Evolutionary conservation across 2,329 filamentous ascomycete genomes (phyloP).

Genomic region (Sporothrix protearum): DNA sequence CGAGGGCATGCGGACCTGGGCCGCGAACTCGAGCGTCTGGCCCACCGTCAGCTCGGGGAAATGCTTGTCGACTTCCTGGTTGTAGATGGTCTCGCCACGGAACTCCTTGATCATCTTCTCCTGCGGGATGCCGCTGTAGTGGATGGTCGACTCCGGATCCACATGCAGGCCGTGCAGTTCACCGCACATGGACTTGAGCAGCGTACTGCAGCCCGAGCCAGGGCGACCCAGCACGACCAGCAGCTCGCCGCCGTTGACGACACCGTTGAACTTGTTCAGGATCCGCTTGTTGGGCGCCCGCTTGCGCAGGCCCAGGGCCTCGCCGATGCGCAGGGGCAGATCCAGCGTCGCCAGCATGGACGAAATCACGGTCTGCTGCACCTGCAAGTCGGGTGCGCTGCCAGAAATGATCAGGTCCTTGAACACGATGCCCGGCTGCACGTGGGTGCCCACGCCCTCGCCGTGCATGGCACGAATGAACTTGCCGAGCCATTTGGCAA

Average conservation of each 20-base stretch:
- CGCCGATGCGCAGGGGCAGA: slow-evolving; percentile 41
- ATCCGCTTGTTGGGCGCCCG: slow-evolving; percentile 58
- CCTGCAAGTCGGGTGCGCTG: slow-evolving; percentile 64
- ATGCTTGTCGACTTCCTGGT: slow-evolving; percentile 77
- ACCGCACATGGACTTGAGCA: slow-evolving; percentile 64
- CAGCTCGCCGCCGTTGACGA: slow-evolving; percentile 55
- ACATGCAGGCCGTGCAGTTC: slow-evolving; percentile 50
- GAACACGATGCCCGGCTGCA: slow-evolving; percentile 63
- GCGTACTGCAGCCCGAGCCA: slow-evolving; percentile 54
- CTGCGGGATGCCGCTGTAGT: slow-evolving; percentile 25
- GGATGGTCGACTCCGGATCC: slow-evolving; percentile 36
- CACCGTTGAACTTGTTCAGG: slow-evolving; percentile 45
- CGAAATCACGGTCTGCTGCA: slow-evolving; percentile 64
- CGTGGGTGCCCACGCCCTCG: slow-evolving; percentile 53
- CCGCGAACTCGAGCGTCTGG: slow-evolving; percentile 75
- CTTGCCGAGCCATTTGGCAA: slow-evolving; percentile 55
- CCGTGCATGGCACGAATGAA: slow-evolving; percentile 51
- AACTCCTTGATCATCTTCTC: slow-evolving; percentile 37
- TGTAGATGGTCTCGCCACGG: slow-evolving; percentile 54
- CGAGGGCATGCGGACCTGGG: slow-evolving; percentile 62
- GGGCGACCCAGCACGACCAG: slow-evolving; percentile 57
- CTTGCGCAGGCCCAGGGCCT: slow-evolving; percentile 54
- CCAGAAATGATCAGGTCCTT: slow-evolving; percentile 65
- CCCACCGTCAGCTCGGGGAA: slow-evolving; percentile 74
- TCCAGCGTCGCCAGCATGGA: slow-evolving; percentile 54